Percentiles rank a stretch among this genome's conserved stretches.
These are phyloP conservation scores for Anthracocystis panici-leucophaei DNA, from an alignment of 1,284 basidiomycete genomes.

Conservation along the genomic window DNA sequence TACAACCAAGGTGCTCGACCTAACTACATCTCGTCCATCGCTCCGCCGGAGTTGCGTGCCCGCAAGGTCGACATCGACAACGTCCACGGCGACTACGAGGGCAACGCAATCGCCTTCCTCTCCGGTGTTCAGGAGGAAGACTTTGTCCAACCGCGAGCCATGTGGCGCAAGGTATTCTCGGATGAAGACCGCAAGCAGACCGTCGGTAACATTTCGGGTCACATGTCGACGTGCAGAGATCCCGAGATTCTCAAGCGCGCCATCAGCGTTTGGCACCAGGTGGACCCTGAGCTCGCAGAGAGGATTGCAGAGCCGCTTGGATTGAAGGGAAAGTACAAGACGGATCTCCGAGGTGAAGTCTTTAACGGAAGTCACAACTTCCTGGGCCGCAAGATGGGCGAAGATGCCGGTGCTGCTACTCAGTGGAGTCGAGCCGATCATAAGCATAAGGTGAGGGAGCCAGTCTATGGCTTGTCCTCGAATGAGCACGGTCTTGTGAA, in stretches of 20 bases:
- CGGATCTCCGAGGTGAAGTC: slow-evolving; percentile 26
- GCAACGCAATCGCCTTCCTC: slow-evolving; percentile 74
- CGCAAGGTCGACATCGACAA: slow-evolving; percentile 39
- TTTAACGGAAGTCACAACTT: slow-evolving; percentile 62
- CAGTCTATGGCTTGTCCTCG: slow-evolving; percentile 30
- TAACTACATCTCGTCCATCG: slow-evolving; percentile 51
- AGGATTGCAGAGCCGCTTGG: slow-evolving; percentile 52
- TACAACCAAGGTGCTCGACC: slow-evolving; percentile 58
- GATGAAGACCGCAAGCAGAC: slow-evolving; percentile 70
- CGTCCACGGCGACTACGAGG: slow-evolving; percentile 66
- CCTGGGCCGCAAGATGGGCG: slow-evolving; percentile 28
- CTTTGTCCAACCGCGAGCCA: slow-evolving; percentile 87
- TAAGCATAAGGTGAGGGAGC: slow-evolving; percentile 17
- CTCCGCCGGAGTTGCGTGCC: slow-evolving; percentile 40
- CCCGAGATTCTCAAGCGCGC: slow-evolving; percentile 35
- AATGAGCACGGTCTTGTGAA: slow-evolving; percentile 22
- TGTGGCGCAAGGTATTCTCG: slow-evolving; percentile 83
- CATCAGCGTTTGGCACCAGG: slow-evolving; percentile 56
- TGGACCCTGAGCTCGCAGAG: slow-evolving; percentile 47
- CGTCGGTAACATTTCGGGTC: slow-evolving; percentile 48
- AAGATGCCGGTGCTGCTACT: slow-evolving; percentile 5
- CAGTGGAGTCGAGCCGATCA: slow-evolving; percentile 19
- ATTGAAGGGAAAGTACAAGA: slow-evolving; percentile 49
- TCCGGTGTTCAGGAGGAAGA: slow-evolving; percentile 77
- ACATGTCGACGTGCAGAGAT: slow-evolving; percentile 52